Conservation (phyloP, 305 asterid genomes). For the Fraxinus sp. region DNA sequence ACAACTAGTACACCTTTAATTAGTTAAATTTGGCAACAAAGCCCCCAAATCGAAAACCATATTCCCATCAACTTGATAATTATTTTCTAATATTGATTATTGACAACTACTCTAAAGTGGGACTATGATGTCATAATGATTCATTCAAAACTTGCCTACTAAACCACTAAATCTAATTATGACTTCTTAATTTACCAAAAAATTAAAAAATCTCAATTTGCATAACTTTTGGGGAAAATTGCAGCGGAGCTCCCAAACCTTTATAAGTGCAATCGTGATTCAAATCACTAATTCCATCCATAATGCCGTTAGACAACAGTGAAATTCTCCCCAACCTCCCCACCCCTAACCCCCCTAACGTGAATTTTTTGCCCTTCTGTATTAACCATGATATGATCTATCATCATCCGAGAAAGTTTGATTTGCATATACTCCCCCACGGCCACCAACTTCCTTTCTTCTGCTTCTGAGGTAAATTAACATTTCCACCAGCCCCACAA, state of each 20-base stretch:
- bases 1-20: background rate
- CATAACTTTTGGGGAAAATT: background rate
- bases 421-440: constrained; percentile 28
- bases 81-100: background rate
- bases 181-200: background rate
- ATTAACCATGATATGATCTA: constrained; percentile 49
- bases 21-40: background rate
- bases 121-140: background rate
- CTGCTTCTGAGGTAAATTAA: constrained; percentile 21
- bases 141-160: background rate
- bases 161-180: background rate
- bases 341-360: too few relatives aligned
- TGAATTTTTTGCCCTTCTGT: constrained; percentile 33
- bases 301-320: too few relatives aligned
- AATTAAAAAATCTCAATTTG: background rate
- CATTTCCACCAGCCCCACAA: constrained; percentile 23
- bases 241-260: too few relatives aligned
- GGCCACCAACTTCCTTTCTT: constrained; percentile 31
- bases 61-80: background rate
- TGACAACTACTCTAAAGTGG: background rate
- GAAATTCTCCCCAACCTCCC: too few relatives aligned
- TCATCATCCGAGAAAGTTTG: constrained; percentile 37
- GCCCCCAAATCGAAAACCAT: background rate
- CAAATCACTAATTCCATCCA: too few relatives aligned
- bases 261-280: too few relatives aligned